Conservation (phyloP, 768 basidiomycete genomes). For the Termitomyces sp. region DNA sequence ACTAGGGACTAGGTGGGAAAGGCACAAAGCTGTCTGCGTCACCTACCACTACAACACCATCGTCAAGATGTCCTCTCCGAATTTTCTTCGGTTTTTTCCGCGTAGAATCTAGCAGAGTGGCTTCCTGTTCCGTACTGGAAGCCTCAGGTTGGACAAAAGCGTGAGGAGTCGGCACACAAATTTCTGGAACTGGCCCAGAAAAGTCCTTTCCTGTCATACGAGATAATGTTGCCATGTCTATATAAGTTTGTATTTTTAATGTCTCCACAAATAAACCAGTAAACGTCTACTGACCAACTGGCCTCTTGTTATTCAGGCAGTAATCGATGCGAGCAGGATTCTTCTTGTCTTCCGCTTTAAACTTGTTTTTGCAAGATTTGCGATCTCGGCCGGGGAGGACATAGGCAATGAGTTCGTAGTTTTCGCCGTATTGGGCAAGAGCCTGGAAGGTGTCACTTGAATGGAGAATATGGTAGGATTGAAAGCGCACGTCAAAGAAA, state of each 20-base stretch:
- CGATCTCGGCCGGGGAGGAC: constrained; percentile 81
- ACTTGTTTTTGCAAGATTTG: constrained; percentile 90
- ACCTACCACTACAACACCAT: constrained; percentile 32
- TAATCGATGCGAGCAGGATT: constrained; percentile 71
- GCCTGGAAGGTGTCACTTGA: constrained; percentile 45
- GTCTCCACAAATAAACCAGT: not conserved
- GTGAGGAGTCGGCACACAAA: constrained; percentile 35
- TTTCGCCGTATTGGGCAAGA: constrained; percentile 85
- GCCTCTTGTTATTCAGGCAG: constrained; percentile 68
- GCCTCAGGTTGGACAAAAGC: constrained; percentile 17
- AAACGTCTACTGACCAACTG: constrained; percentile 55
- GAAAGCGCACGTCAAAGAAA: constrained; percentile 71
- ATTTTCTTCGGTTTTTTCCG: constrained; percentile 18
- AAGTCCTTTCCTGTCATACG: constrained; percentile 86
- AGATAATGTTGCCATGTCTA: constrained; percentile 69
- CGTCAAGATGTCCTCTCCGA: constrained; percentile 19
- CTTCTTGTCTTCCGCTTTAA: constrained; percentile 83
- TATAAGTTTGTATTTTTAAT: not conserved
- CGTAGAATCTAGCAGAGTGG: constrained; percentile 5
- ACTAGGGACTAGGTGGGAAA: constrained; percentile 12
- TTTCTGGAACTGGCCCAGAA: constrained; percentile 73
- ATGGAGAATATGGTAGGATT: not conserved
- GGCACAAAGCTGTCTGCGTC: constrained; percentile 26
- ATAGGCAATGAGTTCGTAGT: constrained; percentile 88
- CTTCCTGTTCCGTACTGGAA: constrained; percentile 10